A percentile compares a stretch with the other conserved stretches of the same genome.
These are phyloP conservation scores for Neotropicomus parvogracilis DNA, from an alignment of 1,284 basidiomycete species.

Conservation along the genomic window DNA sequence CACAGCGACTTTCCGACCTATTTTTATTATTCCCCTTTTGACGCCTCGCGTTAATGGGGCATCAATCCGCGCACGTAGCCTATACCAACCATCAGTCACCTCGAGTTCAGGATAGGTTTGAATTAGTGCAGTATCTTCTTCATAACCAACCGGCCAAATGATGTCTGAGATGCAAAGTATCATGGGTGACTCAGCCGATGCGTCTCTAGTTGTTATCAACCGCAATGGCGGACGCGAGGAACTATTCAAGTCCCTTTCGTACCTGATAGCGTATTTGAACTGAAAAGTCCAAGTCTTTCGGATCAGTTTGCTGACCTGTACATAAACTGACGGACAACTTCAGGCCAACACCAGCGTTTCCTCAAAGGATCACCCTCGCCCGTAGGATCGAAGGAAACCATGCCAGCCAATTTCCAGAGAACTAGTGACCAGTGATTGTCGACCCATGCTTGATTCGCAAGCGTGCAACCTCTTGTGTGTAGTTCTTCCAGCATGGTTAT, in stretches of 20 bases:
- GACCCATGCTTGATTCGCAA: conserved; percentile 79
- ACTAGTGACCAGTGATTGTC: conserved; percentile 89
- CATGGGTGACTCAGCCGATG: conserved; percentile 70
- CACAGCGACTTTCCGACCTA: conserved; percentile 83
- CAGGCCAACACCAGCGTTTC: conserved; percentile 75
- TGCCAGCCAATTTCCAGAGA: conserved; percentile 91
- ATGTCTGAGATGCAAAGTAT: conserved; percentile 82
- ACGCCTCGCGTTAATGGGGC: conserved; percentile 69
- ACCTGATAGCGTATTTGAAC: conserved; percentile 46
- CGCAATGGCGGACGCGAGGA: conserved; percentile 80
- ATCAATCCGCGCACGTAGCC: conserved; percentile 76
- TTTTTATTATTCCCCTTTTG: conserved; percentile 57
- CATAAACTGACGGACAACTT: conserved; percentile 77
- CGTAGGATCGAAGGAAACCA: conserved; percentile 70
- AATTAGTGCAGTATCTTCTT: conserved; percentile 40
- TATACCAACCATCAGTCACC: conserved; percentile 96
- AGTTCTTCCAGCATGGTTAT: conserved; percentile 53
- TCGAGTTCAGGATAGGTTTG: conserved; percentile 62
- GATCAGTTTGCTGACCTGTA: conserved; percentile 61
- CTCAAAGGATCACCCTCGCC: conserved; percentile 45
- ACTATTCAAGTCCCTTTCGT: conserved; percentile 83
- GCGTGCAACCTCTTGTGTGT: conserved; percentile 48
- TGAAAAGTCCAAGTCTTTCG: conserved; percentile 1
- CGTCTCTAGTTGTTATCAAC: conserved; percentile 73
- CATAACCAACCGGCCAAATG: conserved; percentile 42